Evolutionary conservation across 257 asterid genomes (phyloP).

Genomic region (Salvia splendens): DNA sequence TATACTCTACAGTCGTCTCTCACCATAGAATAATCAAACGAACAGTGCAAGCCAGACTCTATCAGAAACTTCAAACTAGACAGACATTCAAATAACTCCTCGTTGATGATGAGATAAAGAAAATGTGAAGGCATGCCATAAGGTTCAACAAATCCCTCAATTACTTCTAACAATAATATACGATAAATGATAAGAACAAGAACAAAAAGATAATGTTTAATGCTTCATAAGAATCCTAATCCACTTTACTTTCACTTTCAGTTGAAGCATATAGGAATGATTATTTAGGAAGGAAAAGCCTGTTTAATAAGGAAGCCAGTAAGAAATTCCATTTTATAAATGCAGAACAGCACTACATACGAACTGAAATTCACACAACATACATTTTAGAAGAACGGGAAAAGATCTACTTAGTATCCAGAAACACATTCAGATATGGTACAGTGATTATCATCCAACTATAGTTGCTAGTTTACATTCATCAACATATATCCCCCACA

Average conservation of each 20-base stretch:
- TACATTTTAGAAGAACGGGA: conserved; percentile 14
- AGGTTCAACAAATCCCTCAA: not conserved
- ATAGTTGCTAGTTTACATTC: conserved; percentile 23
- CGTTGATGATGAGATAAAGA: not conserved
- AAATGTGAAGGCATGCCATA: not conserved
- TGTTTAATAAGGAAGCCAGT: conserved; percentile 4
- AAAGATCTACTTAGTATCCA: conserved; percentile 21
- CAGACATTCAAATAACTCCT: not conserved
- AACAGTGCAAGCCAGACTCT: not conserved
- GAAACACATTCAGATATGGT: conserved; percentile 30
- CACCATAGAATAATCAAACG: not conserved
- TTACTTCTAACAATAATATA: not conserved
- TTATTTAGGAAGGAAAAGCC: conserved; percentile 2
- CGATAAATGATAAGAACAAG: conserved; percentile 5
- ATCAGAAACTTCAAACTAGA: not conserved
- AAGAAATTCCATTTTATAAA: conserved; percentile 18
- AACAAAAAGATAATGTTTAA: not conserved
- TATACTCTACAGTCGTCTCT: not conserved
- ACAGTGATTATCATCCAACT: conserved; percentile 27
- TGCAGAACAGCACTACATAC: conserved; percentile 18
- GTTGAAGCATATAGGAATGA: not conserved
- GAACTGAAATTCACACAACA: conserved; percentile 23
- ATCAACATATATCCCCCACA: conserved; percentile 26
- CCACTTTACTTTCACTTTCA: not conserved
- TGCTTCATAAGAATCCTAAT: not conserved